Base-by-base conservation (phyloP, 192 early-diverging fungal genomes). In the Coemansia sp. region DNA sequence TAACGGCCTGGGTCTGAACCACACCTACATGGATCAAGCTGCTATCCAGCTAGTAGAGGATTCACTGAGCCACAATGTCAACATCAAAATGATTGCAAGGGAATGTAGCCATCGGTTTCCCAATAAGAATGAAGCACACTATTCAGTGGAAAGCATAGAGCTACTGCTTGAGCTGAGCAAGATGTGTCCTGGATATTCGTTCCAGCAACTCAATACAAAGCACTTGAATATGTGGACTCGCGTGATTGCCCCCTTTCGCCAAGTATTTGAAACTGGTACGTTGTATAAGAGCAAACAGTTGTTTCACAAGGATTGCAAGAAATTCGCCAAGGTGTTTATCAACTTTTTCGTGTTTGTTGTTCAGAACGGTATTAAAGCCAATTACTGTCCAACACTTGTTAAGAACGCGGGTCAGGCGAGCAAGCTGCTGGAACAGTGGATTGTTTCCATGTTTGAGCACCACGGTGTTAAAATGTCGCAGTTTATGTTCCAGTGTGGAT, bases 161-260 rank as follows among this genome's bases (percentile, higher is more conserved):
- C 69, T 79, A 12, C 58, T 79, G 3, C 6, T 66, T 10, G 66
- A 72, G 45, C 62, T 79, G 8, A 75, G 64, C 12, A 31, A 4
- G 23, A 57, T 39, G 7, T 61, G 63, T 10, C 73, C 78, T 1
- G 44, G 38, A 11, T 80, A 72, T 17, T 48, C 66, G 10, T 67
- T 68, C 73, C 73, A 68, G 58, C 78, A 80, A 34, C 69, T 80
- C 1, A 80, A 80, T 69, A 70, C 71, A 63, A 80, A 80, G 66
- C 78, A 80, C 31, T 66, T 74, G 38, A 80, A 80, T 44, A 80
- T 80, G 78, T 75, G 72, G 73, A 80, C 78, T 0, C 69, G 78
- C 1, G 63, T 62, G 7, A 75, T 80, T 27, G 58, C 66, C 0
- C 78, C 78, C 0, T 80, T 80, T 62, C 55, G 69, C 25, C 62